Evolutionary conservation across 768 basidiomycete species (phyloP), one percentile per base, ranked within the genome.

Genomic region (Tricholoma matsutake): DNA sequence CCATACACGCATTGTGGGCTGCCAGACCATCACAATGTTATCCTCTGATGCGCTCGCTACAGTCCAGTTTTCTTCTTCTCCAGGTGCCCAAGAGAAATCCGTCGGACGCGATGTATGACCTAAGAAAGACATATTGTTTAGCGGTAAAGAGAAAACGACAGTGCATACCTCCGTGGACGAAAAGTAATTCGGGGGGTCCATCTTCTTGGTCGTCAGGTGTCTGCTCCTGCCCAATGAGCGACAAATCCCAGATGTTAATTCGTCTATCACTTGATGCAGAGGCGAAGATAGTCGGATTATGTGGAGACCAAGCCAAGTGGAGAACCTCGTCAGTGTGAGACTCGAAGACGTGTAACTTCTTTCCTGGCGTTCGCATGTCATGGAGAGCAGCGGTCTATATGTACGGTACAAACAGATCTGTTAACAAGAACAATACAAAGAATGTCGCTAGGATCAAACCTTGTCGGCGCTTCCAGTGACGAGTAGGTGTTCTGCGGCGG

Each of bases 151-250:
- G 29, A 57, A 51, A 61, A 55, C 35, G 32, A 2, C 52, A 8
- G 54, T 57, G 25, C 5, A 62, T 78, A 86, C 91, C 97, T 66
- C 97, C 97, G 66, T 99, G 97, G 52, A 98, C 84, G 73, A 99
- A 99, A 65, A 98, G 75, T 60, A 98, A 76, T 73, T 99, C 97
- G 1, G 97, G 97, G 14, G 97, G 95, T 1, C 97, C 97, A 68
- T 99, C 97, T 72, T 99, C 97, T 61, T 94, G 92, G 70, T 99
- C 97, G 65, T 99, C 97, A 3, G 96, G 97, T 1, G 94, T 92
- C 73, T 99, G 97, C 72, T 99, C 97, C 41, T 89, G 84, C 0
- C 97, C 97, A 63, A 98, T 96, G 62, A 89, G 84, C 22, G 86
- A 82, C 60, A 98, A 73, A 76, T 99, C 96, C 97, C 97, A 99